Conservation (phyloP, 306 rosid species). For the Dryas drummondii region DNA sequence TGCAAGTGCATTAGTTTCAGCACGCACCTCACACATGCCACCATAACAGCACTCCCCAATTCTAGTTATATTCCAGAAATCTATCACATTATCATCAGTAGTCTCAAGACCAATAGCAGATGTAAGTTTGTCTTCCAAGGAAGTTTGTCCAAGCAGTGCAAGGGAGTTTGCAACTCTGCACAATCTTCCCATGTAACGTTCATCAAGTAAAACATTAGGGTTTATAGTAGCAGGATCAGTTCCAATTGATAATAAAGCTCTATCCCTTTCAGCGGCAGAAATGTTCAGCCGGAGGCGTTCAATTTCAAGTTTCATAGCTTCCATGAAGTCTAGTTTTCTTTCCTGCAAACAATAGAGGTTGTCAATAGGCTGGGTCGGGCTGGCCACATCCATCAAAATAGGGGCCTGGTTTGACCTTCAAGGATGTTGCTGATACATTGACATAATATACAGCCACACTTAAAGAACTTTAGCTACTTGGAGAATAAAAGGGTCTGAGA, state of each 20-base stretch:
- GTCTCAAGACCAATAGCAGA: constrained; percentile 82
- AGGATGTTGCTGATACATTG: not conserved
- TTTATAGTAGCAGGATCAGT: constrained; percentile 83
- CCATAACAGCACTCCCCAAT: constrained; percentile 75
- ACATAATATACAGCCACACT: not conserved
- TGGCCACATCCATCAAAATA: not conserved
- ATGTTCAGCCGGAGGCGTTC: constrained; percentile 83
- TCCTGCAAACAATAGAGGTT: constrained; percentile 42
- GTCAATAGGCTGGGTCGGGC: not conserved
- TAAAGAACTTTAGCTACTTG: not conserved
- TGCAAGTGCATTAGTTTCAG: constrained; percentile 50
- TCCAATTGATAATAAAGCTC: constrained; percentile 74
- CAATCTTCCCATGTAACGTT: constrained; percentile 66
- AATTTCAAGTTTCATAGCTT: constrained; percentile 96
- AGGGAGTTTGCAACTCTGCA: constrained; percentile 74
- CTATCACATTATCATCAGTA: constrained; percentile 59
- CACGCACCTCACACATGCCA: constrained; percentile 78
- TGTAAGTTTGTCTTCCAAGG: constrained; percentile 79
- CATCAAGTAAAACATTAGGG: constrained; percentile 78
- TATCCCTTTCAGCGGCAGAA: constrained; percentile 99
- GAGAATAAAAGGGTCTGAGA: not conserved
- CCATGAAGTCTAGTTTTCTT: constrained; percentile 59
- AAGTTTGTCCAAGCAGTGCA: constrained; percentile 83
- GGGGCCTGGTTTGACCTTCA: not conserved
- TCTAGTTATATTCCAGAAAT: constrained; percentile 82